Base-by-base conservation (phyloP, 2,329 filamentous ascomycete species). In the Cryphonectria carpinicola region DNA sequence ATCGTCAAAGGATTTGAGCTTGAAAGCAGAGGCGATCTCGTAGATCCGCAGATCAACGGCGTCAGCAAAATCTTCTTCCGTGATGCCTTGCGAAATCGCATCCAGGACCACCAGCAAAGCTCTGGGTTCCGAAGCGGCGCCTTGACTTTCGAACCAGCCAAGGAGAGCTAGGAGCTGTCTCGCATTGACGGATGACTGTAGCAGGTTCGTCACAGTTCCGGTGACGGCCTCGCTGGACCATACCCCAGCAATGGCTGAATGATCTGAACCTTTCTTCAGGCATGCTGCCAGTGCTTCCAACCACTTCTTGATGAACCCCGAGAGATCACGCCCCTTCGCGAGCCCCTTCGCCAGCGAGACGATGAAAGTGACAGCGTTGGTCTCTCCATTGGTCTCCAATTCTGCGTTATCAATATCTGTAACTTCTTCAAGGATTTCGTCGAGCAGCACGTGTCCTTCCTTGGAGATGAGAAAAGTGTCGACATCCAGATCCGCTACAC, bases 301-400 rank as follows among this genome's bases (percentile, higher is more conserved):
- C 86, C 86, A 88, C 1, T 83, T 76, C 64, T 80, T 81, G 71
- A 87, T 71, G 69, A 87, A 87, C 6, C 80, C 78, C 0, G 83
- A 76, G 17, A 87, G 76, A 69, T 83, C 82, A 67, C 84, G 82
- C 14, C 79, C 81, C 6, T 78, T 82, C 10, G 81, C 81, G 72
- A 83, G 86, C 0, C 84, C 84, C 66, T 81, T 77, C 1, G 82
- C 81, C 28, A 87, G 80, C 1, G 82, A 78, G 3, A 79, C 77
- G 3, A 87, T 78, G 5, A 86, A 81, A 14, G 80, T 75, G 4
- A 76, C 75, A 41, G 75, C 74, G 46, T 68, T 60, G 13, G 17
- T 10, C 41, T 70, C 67, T 19, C 60, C 49, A 56, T 28, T 5
- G 3, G 22, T 65, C 11, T 73, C 66, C 25, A 73, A 71, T 5